A percentile compares a stretch with the other conserved stretches of the same genome.
Conservation (phyloP, 2,329 filamentous ascomycete genomes). For the Colletotrichum lini region DNA sequence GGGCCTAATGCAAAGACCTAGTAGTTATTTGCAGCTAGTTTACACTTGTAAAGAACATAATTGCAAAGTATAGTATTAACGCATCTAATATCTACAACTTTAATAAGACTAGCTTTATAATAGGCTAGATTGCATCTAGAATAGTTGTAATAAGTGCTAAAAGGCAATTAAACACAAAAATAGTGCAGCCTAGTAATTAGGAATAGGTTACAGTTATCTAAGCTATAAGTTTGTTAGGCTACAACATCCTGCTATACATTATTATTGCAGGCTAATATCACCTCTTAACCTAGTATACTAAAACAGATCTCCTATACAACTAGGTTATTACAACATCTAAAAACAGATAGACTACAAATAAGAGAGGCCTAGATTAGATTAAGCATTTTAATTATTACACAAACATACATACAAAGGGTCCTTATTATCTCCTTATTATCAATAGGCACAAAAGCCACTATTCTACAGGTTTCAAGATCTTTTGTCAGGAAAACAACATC, state of each 20-base stretch:
- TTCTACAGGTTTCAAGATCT: neutral
- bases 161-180: constrained; percentile 42
- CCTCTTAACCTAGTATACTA: too few species aligned
- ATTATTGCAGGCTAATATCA: too few species aligned
- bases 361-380: neutral
- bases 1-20: neutral
- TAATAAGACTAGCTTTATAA: constrained; percentile 39
- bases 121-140: constrained; percentile 47
- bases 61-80: neutral
- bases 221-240: neutral
- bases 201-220: neutral
- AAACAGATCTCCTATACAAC: too few species aligned
- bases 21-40: neutral
- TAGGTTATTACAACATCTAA: too few species aligned
- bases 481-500: neutral
- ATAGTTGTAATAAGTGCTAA: constrained; percentile 49
- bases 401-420: neutral
- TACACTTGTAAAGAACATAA: neutral
- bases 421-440: neutral
- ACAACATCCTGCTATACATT: neutral
- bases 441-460: neutral
- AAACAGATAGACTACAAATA: too few species aligned
- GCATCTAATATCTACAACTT: neutral
- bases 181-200: constrained; percentile 28
- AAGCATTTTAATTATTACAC: neutral